Percentiles rank a stretch among this genome's conserved stretches.
phyloP scores from a whole-genome alignment of 2,329 filamentous ascomycete genomes.

The Ophiostoma populinum region DNA sequence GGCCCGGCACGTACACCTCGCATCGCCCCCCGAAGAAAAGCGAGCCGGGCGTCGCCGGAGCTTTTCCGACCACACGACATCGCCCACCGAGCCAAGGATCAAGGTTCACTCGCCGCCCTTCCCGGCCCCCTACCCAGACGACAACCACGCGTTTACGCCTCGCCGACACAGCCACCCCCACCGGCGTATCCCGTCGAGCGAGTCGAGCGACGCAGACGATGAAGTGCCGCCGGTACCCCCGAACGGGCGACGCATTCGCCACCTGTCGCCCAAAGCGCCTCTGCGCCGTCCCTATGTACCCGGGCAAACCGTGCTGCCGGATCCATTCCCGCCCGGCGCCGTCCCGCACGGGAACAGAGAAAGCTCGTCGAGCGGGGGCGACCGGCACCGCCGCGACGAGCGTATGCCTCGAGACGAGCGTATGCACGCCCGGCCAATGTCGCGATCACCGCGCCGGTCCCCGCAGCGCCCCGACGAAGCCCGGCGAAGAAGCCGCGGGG shows the following conservation, averaged over 20 bases:
- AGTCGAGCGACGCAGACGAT: conserved; percentile 22
- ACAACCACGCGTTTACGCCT: conserved; percentile 14
- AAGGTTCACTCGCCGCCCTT: conserved; percentile 7
- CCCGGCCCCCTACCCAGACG: conserved; percentile 16
- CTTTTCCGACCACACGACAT: conserved; percentile 30
- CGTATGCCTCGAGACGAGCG: too few relatives aligned
- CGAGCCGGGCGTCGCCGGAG: conserved; percentile 25
- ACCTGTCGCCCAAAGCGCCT: conserved; percentile 14
- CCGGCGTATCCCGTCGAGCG: conserved; percentile 24
- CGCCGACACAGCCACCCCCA: conserved; percentile 34
- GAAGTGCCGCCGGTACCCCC: conserved; percentile 14
- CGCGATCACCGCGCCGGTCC: conserved; percentile 2
- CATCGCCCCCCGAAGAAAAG: conserved; percentile 21
- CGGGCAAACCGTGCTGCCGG: conserved; percentile 11
- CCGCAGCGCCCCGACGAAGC: conserved; percentile 18
- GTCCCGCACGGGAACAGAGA: conserved; percentile 3
- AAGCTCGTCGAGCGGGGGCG: conserved; percentile 9
- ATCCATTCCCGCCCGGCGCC: conserved; percentile 15
- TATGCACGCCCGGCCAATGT: not conserved
- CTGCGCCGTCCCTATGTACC: conserved; percentile 18
- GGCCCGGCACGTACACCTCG: conserved; percentile 18
- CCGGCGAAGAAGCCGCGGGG: conserved; percentile 20
- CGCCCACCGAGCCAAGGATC: conserved; percentile 13
- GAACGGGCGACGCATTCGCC: conserved; percentile 11
- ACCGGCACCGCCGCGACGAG: conserved; percentile 8